These are phyloP conservation scores for Paraphoma sp. DNA, from an alignment of 2,329 filamentous ascomycete species.

Conservation along the genomic window DNA sequence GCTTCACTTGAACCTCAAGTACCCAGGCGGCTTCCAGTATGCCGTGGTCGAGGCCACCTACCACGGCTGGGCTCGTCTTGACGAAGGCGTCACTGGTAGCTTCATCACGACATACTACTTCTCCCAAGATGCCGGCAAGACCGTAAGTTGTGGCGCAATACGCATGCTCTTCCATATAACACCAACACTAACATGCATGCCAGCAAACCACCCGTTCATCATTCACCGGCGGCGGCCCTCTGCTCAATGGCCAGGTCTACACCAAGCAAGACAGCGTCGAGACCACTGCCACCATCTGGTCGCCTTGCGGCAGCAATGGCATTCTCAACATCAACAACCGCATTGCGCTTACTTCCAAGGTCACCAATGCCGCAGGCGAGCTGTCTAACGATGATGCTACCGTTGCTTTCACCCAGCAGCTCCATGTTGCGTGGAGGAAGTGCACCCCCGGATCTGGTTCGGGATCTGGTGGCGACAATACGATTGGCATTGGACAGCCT, in stretches of 20 bases:
- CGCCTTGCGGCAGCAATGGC: conserved; percentile 40
- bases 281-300: conserved; percentile 44
- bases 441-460: conserved; percentile 28
- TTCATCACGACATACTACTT: conserved; percentile 48
- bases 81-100: conserved; percentile 41
- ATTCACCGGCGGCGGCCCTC: conserved; percentile 45
- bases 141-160: conserved; percentile 20
- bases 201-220: conserved; percentile 32
- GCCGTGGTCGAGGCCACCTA: conserved; percentile 45
- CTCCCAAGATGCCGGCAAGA: conserved; percentile 42
- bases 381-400: conserved; percentile 44
- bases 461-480: conserved; percentile 20
- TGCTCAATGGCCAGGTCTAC: conserved; percentile 52
- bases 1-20: conserved; percentile 44
- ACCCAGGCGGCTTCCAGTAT: conserved; percentile 49
- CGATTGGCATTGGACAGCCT: conserved; percentile 34
- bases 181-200: not conserved
- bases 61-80: conserved; percentile 45
- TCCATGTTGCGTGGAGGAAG: conserved; percentile 42
- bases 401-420: conserved; percentile 44
- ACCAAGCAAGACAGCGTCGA: conserved; percentile 52
- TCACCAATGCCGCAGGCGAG: conserved; percentile 31
- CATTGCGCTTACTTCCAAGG: conserved; percentile 31
- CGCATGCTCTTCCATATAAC: not conserved
- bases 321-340: conserved; percentile 46